Base-by-base conservation (phyloP, 116 monocot genomes). In the Papilionanthe hybrid region DNA sequence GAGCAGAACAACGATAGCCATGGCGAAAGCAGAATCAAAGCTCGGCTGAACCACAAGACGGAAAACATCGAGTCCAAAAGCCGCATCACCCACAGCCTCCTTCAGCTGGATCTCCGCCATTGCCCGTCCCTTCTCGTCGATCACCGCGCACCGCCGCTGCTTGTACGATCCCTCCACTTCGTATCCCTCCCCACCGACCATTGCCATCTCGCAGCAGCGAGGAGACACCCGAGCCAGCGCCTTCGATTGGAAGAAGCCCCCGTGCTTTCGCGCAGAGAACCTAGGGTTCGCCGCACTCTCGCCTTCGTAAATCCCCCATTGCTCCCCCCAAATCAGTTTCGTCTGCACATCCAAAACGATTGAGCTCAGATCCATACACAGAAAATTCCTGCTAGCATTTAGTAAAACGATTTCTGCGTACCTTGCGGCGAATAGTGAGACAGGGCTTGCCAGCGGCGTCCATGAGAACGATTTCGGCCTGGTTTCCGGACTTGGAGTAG, bases 121-220 rank as follows among this genome's bases (percentile, higher is more conserved):
- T 69, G 25, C 43, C 66, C 88, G 57, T 49, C 84, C 72, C 44
- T 37, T 18, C 45, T 56, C 85, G 84, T 92, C 90, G 86, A 86
- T 91, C 19, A 94, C 75, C 5, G 72, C 25, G 83, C 90, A 92
- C 44, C 78, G 45, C 5, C 96, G 89, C 76, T 77, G 83, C 49
- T 81, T 44, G 86, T 92, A 96, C 29, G 96, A 94, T 0, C 96
- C 96, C 78, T 93, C 91, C 43, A 96, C 90, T 29, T 83, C 87
- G 81, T 83, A 96, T 9, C 49, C 60, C 18, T 65, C 47, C 78
- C 41, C 41, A n/a, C 32, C n/a, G 9, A 8, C n/a, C 23, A 18
- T 4, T 3, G 53, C 13, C 17, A 53, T 57, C n/a, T 73, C 20
- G 65, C 65, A 65, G 65, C 8, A 7, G 65, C 27, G 76, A 11